Evolutionary conservation across 208 protist genomes (phyloP), one percentile per base, ranked within the genome.

Genomic region (Trypanosoma brucei): DNA sequence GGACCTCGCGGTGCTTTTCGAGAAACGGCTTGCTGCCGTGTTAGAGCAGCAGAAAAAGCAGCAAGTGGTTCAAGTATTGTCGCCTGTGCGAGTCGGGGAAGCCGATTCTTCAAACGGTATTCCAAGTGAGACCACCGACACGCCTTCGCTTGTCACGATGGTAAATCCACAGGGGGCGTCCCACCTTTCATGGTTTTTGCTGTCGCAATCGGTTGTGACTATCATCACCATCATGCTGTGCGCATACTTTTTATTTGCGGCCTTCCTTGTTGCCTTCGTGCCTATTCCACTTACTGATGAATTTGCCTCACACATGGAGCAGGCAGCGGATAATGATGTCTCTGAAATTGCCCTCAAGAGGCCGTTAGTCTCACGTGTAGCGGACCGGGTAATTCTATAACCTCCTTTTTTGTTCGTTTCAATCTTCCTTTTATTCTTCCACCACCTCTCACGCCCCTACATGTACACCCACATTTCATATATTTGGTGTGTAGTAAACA

Each of bases 221-320:
- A 36, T 75, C 55, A 0, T 63, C 5, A 75, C 70, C 37, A 65
- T 95, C 34, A 50, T 89, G 56, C n/a, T 65, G 22, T 76, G 72
- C 35, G 58, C 74, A 22, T 95, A 95, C 65, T 79, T 85, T 72
- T 45, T 92, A 22, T 73, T 84, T 40, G 88, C 79, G 2, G 83
- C 77, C 7, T 75, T 92, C 38, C 77, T 95, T 8, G 63, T 95
- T 0, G 84, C 80, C 0, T 83, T 91, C 66, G 88, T 95, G 8
- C 85, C 85, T 33, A 68, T 72, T 39, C 78, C 46, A 14, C 56
- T 55, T 34, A 61, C 62, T 14, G 39, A 57, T 14, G 45, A 52
- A 36, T 40, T 68, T 31, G n/a, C 57, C 5, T 8, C 35, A n/a
- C 37, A 49, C 11, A 31, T 56, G 14, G 40, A 38, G 2, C 3